Evolutionary conservation across 208 protist species (phyloP).

Genomic region (Trypanosoma platydactyli): DNA sequence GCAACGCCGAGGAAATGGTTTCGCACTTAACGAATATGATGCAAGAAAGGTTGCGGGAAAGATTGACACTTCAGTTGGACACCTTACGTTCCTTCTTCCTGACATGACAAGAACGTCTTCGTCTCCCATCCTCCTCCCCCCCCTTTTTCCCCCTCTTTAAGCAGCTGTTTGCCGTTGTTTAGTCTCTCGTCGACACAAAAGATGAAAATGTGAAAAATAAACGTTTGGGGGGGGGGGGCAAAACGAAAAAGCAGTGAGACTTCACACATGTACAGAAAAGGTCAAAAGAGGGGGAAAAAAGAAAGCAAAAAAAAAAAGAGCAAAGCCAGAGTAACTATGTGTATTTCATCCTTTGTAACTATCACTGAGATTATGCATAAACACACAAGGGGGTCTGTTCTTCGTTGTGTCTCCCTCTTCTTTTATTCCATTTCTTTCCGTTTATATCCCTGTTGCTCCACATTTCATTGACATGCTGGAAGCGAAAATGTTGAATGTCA

Average conservation of each 20-base stretch:
- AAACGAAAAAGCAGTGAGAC: no score
- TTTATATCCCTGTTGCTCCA: not conserved
- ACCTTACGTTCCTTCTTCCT: conserved; percentile 3
- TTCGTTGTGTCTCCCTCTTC: conserved; percentile 15
- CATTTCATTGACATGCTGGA: not conserved
- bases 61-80: not conserved
- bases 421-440: conserved; percentile 6
- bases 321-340: no score
- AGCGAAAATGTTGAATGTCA: conserved; percentile 14
- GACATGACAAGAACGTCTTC: conserved; percentile 1
- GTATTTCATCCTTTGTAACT: no score
- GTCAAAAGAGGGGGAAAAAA: no score
- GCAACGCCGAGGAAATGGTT: not conserved
- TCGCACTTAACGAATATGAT: conserved; percentile 7
- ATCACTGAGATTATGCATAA: no score
- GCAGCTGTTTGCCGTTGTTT: no score
- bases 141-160: no score
- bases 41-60: not conserved
- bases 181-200: no score
- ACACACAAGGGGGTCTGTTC: not conserved
- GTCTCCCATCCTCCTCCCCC: not conserved
- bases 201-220: no score
- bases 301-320: no score
- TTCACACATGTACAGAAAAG: no score
- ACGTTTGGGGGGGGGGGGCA: no score